Percentiles rank a stretch among this genome's conserved stretches.
Evolutionary conservation across 768 basidiomycete genomes (phyloP).

Genomic region (Xanthoconium purpureum): DNA sequence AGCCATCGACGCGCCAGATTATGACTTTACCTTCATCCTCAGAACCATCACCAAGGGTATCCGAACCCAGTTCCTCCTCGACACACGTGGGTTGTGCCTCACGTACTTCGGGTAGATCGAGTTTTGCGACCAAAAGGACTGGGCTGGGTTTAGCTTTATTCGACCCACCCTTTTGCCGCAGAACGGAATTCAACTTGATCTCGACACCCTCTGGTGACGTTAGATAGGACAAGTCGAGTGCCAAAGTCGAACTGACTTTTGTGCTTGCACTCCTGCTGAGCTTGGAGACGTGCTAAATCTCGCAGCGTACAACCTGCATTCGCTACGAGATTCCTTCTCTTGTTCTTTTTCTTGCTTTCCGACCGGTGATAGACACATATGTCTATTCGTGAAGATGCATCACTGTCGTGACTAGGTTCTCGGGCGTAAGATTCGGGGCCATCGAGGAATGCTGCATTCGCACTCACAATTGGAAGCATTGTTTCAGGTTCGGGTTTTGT

Average conservation of each 20-base stretch:
- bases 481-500: conserved; percentile 64
- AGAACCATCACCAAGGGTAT: neutral
- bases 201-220: conserved; percentile 36
- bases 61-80: neutral
- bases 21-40: conserved; percentile 12
- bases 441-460: neutral
- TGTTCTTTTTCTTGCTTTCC: conserved; percentile 59
- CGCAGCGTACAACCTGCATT: conserved; percentile 47
- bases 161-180: conserved; percentile 10
- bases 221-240: neutral
- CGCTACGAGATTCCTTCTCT: conserved; percentile 55
- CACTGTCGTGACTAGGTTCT: conserved; percentile 38
- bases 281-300: conserved; percentile 52
- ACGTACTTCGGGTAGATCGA: conserved; percentile 12
- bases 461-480: conserved; percentile 51
- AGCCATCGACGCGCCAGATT: neutral
- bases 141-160: conserved; percentile 11
- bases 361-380: conserved; percentile 58
- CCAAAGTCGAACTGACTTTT: conserved; percentile 37
- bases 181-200: conserved; percentile 39
- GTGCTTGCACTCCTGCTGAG: conserved; percentile 33
- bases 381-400: conserved; percentile 41
- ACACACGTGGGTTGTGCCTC: neutral
- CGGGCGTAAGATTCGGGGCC: neutral
- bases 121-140: conserved; percentile 18